Evolutionary conservation across 208 protist species (phyloP).

Genomic region (Trypanosoma lewisi): DNA sequence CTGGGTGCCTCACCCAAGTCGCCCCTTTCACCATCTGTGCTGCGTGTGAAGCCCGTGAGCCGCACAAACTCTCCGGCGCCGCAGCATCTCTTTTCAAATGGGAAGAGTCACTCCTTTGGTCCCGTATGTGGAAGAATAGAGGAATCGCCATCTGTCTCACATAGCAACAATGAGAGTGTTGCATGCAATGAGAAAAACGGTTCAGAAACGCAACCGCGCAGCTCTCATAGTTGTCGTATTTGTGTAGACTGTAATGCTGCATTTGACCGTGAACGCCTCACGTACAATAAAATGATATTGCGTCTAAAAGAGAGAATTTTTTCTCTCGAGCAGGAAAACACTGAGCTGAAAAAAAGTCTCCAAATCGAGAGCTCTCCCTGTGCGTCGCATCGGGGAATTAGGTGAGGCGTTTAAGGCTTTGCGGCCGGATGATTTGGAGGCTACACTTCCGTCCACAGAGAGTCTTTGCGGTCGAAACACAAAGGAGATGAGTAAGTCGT

Average conservation of each 20-base stretch:
- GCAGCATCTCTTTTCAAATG: background rate
- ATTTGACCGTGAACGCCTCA: constrained; percentile 15
- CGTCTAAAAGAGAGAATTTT: background rate
- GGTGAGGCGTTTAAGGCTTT: background rate
- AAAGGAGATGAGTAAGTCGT: too few species aligned
- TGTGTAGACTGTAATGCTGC: constrained; percentile 12
- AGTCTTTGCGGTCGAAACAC: too few species aligned
- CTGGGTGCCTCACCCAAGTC: background rate
- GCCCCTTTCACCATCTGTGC: background rate
- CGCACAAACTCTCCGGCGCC: background rate
- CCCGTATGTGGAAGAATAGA: background rate
- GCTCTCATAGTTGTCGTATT: background rate
- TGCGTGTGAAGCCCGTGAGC: background rate
- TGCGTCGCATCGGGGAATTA: background rate
- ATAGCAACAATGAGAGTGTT: background rate
- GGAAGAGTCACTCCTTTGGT: background rate
- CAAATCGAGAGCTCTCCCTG: background rate
- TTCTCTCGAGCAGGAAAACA: constrained; percentile 5
- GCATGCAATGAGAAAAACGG: background rate
- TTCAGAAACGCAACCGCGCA: background rate
- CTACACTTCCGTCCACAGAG: background rate
- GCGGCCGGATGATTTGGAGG: background rate
- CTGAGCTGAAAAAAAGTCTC: background rate
- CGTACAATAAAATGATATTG: constrained; percentile 6
- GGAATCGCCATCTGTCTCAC: background rate